A percentile compares a stretch with the other conserved stretches of the same genome.
Evolutionary conservation across 768 basidiomycete species (phyloP).

Genomic region (Phallus indusiatus): DNA sequence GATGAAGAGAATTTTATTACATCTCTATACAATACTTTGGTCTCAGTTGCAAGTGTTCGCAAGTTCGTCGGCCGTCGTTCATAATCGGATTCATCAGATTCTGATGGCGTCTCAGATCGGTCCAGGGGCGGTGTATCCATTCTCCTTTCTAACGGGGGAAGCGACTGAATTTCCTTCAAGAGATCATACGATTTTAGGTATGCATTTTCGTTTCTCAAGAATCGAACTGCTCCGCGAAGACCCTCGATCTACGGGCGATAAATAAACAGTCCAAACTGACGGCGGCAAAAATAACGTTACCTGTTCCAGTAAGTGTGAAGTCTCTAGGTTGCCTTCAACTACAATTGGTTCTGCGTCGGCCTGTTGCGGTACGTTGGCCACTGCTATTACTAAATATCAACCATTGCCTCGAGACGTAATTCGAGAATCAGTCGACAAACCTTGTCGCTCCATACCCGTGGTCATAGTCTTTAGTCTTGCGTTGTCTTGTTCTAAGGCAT

Average conservation of each 20-base stretch:
- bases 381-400: constrained; percentile 28
- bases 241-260: constrained; percentile 61
- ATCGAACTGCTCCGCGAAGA: constrained; percentile 83
- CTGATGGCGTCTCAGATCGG: constrained; percentile 48
- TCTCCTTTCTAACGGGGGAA: constrained; percentile 54
- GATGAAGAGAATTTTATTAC: constrained; percentile 79
- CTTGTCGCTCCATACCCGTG: constrained; percentile 60
- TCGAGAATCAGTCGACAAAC: constrained; percentile 29
- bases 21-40: constrained; percentile 80
- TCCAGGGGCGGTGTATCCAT: constrained; percentile 58
- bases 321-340: constrained; percentile 77
- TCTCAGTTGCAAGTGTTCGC: constrained; percentile 67
- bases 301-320: constrained; percentile 83
- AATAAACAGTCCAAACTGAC: neutral
- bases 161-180: constrained; percentile 65
- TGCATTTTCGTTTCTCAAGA: constrained; percentile 88
- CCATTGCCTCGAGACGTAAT: constrained; percentile 7
- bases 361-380: constrained; percentile 32
- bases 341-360: constrained; percentile 52
- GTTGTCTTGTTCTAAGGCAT: constrained; percentile 81
- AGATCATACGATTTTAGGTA: constrained; percentile 91
- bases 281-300: constrained; percentile 29
- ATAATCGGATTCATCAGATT: constrained; percentile 49
- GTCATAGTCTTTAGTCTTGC: constrained; percentile 64
- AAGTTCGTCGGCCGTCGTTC: constrained; percentile 29